phyloP scores from a whole-genome alignment of 2,329 filamentous ascomycete genomes.

The Tolypocladium inflatum region DNA sequence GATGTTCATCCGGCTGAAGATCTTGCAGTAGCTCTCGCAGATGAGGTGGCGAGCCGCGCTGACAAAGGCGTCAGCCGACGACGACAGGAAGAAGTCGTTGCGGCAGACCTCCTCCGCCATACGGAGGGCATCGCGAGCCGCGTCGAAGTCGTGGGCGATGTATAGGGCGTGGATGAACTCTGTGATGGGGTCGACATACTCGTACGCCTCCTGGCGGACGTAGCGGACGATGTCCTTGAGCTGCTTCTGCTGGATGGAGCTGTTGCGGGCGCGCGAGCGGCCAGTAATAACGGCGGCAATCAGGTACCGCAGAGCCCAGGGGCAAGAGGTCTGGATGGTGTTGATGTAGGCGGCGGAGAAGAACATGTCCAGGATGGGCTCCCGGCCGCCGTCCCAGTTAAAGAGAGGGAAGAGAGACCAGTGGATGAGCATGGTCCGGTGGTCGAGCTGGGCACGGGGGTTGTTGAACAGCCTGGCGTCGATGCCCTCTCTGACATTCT shows the following conservation, averaged over 20 bases:
- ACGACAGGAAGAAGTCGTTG: constrained; percentile 90
- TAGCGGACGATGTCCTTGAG: constrained; percentile 95
- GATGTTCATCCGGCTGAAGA: constrained; percentile 97
- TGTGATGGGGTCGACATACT: constrained; percentile 92
- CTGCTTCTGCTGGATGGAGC: constrained; percentile 89
- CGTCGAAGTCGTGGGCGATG: constrained; percentile 81
- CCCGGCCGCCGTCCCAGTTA: constrained; percentile 88
- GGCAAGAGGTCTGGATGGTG: constrained; percentile 96
- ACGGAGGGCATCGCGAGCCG: constrained; percentile 77
- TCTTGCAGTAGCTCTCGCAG: constrained; percentile 99
- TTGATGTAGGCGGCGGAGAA: constrained; percentile 98
- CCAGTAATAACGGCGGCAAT: constrained; percentile 92
- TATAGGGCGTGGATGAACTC: constrained; percentile 95
- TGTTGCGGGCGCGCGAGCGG: constrained; percentile 72
- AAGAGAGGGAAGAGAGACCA: constrained; percentile 99
- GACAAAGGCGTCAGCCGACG: constrained; percentile 78
- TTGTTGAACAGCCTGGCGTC: constrained; percentile 95
- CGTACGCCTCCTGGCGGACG: constrained; percentile 93
- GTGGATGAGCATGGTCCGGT: constrained; percentile 96
- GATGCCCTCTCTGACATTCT: constrained; percentile 85
- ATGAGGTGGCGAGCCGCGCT: constrained; percentile 93
- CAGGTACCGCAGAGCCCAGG: constrained; percentile 92
- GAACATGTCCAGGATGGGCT: constrained; percentile 88
- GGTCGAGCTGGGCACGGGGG: constrained; percentile 87
- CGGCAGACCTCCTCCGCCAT: constrained; percentile 87